These are phyloP conservation scores for Lactuca sativa DNA, from an alignment of 129 eudicot species.

Conservation along the genomic window DNA sequence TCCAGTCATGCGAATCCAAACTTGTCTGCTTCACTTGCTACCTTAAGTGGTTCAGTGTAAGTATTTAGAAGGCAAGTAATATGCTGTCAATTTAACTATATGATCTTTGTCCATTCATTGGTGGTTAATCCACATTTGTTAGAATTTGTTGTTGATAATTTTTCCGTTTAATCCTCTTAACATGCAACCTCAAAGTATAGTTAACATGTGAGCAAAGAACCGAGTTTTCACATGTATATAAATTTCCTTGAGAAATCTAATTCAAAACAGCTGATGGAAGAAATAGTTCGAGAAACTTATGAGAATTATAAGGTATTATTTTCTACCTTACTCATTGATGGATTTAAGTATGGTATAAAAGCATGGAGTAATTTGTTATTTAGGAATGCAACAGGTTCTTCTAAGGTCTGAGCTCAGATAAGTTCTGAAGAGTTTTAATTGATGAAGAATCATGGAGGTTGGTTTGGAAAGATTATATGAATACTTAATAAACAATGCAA, in stretches of 20 bases:
- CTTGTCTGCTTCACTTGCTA: conserved; percentile 32
- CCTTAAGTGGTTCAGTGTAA: conserved; percentile 37
- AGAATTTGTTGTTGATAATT: no score
- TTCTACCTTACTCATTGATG: background rate
- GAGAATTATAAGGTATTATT: conserved; percentile 74
- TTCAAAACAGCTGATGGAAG: conserved; percentile 46
- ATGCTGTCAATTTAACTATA: background rate
- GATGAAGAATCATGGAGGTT: conserved; percentile 83
- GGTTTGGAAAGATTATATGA: conserved; percentile 75
- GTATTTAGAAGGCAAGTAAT: conserved; percentile 46
- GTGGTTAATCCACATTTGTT: no score
- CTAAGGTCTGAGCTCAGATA: conserved; percentile 69
- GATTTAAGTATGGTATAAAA: background rate
- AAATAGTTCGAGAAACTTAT: conserved; percentile 57
- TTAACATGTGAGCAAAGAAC: conserved; percentile 67
- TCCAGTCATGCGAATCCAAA: conserved; percentile 43
- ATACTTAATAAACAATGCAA: no score
- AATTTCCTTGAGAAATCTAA: conserved; percentile 66
- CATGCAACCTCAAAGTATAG: background rate
- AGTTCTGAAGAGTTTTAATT: conserved; percentile 71
- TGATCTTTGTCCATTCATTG: background rate
- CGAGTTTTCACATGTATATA: conserved; percentile 69
- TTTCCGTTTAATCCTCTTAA: background rate
- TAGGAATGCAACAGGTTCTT: conserved; percentile 52
- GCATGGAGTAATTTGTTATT: conserved; percentile 5